Evolutionary conservation across 345 rosid genomes (phyloP).

Genomic region (Boechera stricta): DNA sequence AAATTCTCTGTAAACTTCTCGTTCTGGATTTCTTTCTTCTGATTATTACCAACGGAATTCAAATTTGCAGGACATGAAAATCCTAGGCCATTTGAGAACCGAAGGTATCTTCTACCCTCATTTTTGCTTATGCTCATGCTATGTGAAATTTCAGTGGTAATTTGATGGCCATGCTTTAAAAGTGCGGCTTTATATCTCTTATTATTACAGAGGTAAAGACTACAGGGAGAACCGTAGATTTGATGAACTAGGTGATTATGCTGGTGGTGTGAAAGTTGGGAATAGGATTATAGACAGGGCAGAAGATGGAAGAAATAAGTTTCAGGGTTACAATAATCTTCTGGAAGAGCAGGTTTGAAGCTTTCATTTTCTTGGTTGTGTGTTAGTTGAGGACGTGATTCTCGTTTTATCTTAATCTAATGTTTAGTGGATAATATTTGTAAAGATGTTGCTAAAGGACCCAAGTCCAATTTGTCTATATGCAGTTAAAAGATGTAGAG

Average conservation of each 20-base stretch:
- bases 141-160: constrained; percentile 5
- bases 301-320: constrained; percentile 53
- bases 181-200: constrained; percentile 21
- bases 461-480: constrained; percentile 6
- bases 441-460: not conserved
- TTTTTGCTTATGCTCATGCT: constrained; percentile 3
- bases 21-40: constrained; percentile 28
- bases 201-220: constrained; percentile 56
- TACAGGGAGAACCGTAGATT: constrained; percentile 55
- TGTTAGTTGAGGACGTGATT: constrained; percentile 16
- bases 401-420: constrained; percentile 3
- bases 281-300: constrained; percentile 57
- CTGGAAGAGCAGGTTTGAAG: constrained; percentile 72
- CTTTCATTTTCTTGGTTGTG: constrained; percentile 23
- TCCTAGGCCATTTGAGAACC: constrained; percentile 59
- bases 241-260: constrained; percentile 62
- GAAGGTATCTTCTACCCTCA: constrained; percentile 48
- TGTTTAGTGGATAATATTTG: not conserved
- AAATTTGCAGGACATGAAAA: constrained; percentile 71
- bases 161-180: constrained; percentile 20
- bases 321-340: constrained; percentile 52
- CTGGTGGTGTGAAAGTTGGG: constrained; percentile 60
- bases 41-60: constrained; percentile 18
- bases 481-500: constrained; percentile 71
- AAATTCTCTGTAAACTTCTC: constrained; percentile 5